Conservation (phyloP, 176 grass and related monocot genomes). For the Eragrostis nindensis region DNA sequence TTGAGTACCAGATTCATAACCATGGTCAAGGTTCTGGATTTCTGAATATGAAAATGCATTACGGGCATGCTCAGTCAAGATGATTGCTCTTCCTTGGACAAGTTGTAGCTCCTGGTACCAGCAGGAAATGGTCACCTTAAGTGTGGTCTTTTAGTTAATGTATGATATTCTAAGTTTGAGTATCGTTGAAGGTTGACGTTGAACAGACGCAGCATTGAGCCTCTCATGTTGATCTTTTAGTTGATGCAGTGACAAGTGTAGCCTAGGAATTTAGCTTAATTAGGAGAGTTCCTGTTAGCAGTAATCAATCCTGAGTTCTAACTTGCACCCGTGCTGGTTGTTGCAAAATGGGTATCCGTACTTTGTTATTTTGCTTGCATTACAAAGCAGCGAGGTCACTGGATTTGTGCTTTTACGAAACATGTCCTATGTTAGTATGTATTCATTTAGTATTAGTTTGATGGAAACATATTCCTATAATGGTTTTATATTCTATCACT, state of each 20-base stretch:
- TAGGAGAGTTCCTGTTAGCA: not conserved
- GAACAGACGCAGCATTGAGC: too few relatives aligned
- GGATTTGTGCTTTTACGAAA: too few relatives aligned
- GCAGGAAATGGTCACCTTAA: not conserved
- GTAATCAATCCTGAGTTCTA: not conserved
- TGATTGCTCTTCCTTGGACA: not conserved
- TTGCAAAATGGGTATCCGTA: too few relatives aligned
- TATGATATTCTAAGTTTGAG: too few relatives aligned
- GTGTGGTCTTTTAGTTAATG: not conserved
- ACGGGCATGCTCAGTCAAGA: not conserved
- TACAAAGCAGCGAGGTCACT: too few relatives aligned
- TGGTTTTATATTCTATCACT: too few relatives aligned
- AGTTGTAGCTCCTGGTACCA: not conserved
- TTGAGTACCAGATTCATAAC: slow-evolving; percentile 9
- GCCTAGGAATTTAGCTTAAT: not conserved
- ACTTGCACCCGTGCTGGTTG: not conserved
- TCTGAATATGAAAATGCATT: slow-evolving; percentile 16
- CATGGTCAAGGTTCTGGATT: slow-evolving; percentile 20
- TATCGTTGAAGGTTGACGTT: too few relatives aligned
- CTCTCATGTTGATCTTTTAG: not conserved
- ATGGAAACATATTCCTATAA: too few relatives aligned
- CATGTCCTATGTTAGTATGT: too few relatives aligned
- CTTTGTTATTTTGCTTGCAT: too few relatives aligned
- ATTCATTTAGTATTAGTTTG: too few relatives aligned
- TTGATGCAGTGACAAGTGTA: slow-evolving; percentile 13